Conservation (phyloP, 202 grass and related monocot species). For the Zoysia matrella region DNA sequence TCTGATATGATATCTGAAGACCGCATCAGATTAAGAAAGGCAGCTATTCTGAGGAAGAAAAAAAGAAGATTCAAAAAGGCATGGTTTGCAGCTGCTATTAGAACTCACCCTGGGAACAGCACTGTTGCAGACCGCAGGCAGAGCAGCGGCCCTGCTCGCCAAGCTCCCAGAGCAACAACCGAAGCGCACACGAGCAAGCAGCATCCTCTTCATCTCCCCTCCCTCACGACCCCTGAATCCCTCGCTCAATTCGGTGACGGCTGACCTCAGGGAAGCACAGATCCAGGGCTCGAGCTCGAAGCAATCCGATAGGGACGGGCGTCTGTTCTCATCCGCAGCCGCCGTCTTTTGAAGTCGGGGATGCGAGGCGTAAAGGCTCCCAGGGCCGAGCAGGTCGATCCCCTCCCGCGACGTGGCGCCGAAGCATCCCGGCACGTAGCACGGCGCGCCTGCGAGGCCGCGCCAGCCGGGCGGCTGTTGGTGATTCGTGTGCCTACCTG, state of each 20-base stretch:
- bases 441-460: conserved; percentile 20
- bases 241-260: not conserved
- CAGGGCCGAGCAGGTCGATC: not conserved
- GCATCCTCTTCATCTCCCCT: conserved; percentile 48
- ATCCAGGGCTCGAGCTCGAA: not conserved
- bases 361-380: not conserved
- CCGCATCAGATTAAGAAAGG: not conserved
- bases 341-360: not conserved
- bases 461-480: not conserved
- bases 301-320: conserved; percentile 28
- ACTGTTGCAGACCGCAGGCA: conserved; percentile 21
- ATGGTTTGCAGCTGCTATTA: too few species aligned
- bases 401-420: conserved; percentile 33
- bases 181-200: conserved; percentile 38
- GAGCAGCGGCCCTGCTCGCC: not conserved
- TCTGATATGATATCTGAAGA: not conserved
- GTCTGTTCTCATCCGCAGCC: not conserved
- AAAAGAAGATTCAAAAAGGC: too few species aligned
- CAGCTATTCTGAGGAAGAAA: not conserved
- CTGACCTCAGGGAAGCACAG: not conserved
- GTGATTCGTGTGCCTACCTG: not conserved
- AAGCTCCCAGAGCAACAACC: not conserved
- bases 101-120: conserved; percentile 41
- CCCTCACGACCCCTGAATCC: not conserved
- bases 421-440: conserved; percentile 23